These are phyloP conservation scores for Pyrrhoderma lamaoense DNA, from an alignment of 1,284 basidiomycete species.

Conservation along the genomic window DNA sequence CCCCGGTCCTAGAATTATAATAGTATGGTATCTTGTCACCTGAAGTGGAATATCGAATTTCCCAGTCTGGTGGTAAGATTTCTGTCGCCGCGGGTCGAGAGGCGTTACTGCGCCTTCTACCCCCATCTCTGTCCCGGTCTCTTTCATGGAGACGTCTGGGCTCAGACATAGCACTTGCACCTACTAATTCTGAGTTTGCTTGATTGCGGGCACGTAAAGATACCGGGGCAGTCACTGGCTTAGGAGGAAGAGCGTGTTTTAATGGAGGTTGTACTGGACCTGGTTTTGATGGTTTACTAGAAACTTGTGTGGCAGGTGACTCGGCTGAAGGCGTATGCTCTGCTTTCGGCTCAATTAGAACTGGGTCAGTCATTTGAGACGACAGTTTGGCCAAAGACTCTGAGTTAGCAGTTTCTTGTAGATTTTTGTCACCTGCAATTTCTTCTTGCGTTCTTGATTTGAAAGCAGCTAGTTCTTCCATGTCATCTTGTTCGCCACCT, in stretches of 20 bases:
- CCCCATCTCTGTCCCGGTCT: slow-evolving; percentile 1
- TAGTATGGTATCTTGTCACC: slow-evolving; percentile 49
- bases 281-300: slow-evolving; percentile 18
- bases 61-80: slow-evolving; percentile 54
- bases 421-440: slow-evolving; percentile 14
- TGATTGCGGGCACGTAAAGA: slow-evolving; percentile 37
- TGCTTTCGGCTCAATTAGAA: background rate
- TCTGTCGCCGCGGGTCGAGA: slow-evolving; percentile 22
- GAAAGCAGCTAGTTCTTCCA: slow-evolving; percentile 32
- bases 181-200: slow-evolving; percentile 47
- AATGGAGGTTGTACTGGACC: slow-evolving; percentile 24
- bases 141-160: slow-evolving; percentile 24
- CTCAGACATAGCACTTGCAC: slow-evolving; percentile 52
- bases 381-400: no score
- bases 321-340: slow-evolving; percentile 25
- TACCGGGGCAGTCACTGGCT: slow-evolving; percentile 50
- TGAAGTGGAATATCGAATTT: slow-evolving; percentile 30
- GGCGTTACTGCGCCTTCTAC: slow-evolving; percentile 21
- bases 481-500: slow-evolving; percentile 63
- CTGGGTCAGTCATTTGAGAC: background rate
- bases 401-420: background rate
- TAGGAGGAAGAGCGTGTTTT: slow-evolving; percentile 63
- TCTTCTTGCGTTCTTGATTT: slow-evolving; percentile 25
- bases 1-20: slow-evolving; percentile 50
- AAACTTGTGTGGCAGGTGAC: background rate